phyloP scores from a whole-genome alignment of 75 land plant genomes.

The Pinus tabuliformis region DNA sequence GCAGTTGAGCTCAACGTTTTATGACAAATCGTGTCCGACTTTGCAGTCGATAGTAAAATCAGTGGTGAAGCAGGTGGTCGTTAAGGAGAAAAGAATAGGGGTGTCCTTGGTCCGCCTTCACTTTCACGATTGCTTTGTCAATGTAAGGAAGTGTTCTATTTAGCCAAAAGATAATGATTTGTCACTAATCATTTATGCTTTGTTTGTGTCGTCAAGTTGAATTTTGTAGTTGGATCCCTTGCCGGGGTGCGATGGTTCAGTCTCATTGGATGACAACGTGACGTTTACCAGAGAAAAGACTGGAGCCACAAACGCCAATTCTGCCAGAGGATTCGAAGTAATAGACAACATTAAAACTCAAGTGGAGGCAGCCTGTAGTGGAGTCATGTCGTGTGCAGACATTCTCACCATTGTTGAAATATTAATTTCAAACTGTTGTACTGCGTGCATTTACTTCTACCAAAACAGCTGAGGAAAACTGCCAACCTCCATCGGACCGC shows the following conservation, averaged over 20 bases:
- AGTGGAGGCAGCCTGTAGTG: constrained; percentile 44
- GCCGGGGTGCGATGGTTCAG: constrained; percentile 70
- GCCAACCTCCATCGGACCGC: too few species aligned
- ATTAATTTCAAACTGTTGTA: too few species aligned
- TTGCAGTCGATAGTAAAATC: constrained; percentile 19
- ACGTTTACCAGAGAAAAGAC: constrained; percentile 40
- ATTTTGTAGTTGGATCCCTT: not conserved
- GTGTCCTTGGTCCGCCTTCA: constrained; percentile 29
- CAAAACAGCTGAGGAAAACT: too few species aligned
- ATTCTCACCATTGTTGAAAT: constrained; percentile 44
- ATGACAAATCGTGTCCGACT: constrained; percentile 22
- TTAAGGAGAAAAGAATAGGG: constrained; percentile 38
- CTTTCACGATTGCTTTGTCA: constrained; percentile 39
- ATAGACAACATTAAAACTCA: constrained; percentile 37
- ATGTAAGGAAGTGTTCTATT: constrained; percentile 7
- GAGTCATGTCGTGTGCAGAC: constrained; percentile 63
- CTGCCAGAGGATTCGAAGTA: constrained; percentile 35
- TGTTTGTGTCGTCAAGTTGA: not conserved
- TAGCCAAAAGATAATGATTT: not conserved
- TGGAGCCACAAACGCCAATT: constrained; percentile 35
- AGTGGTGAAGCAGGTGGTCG: constrained; percentile 15
- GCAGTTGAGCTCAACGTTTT: constrained; percentile 7
- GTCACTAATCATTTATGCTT: not conserved
- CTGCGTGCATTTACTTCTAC: too few species aligned
- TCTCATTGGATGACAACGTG: constrained; percentile 45